A percentile compares a stretch with the other conserved stretches of the same genome.
phyloP scores from a whole-genome alignment of 768 basidiomycete genomes.

The Erythrobasidium yunnanense region DNA sequence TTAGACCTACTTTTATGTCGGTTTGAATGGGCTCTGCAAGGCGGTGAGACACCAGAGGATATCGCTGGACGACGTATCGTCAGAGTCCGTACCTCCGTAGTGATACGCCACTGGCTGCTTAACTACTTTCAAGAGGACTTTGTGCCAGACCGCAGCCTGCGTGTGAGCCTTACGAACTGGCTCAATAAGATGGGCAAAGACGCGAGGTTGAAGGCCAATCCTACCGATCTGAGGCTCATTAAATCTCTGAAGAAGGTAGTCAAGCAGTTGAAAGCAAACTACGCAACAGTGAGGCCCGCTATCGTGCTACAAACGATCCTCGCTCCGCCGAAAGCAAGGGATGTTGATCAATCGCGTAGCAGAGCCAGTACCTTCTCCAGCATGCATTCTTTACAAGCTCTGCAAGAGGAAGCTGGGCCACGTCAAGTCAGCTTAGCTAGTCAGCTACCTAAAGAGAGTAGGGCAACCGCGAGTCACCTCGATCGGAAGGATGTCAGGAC shows the following conservation, averaged over 20 bases:
- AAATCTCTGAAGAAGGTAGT: conserved; percentile 71
- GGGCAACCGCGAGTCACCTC: too few species aligned
- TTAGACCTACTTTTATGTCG: conserved; percentile 71
- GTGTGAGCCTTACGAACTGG: conserved; percentile 64
- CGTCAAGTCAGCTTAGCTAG: too few species aligned
- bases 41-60: conserved; percentile 45
- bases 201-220: conserved; percentile 51
- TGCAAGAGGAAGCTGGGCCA: too few species aligned
- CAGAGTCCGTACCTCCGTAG: conserved; percentile 77
- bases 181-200: conserved; percentile 65
- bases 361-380: too few species aligned
- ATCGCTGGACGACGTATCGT: conserved; percentile 65
- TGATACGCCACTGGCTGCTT: conserved; percentile 77
- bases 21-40: conserved; percentile 74
- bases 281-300: conserved; percentile 14
- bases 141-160: conserved; percentile 63
- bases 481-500: conserved; percentile 13
- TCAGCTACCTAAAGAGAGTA: too few species aligned
- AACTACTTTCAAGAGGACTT: conserved; percentile 87
- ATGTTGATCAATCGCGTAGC: too few species aligned
- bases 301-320: too few species aligned
- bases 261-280: conserved; percentile 56
- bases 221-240: conserved; percentile 65
- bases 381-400: too few species aligned
- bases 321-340: neutral